Percentiles rank a stretch among this genome's conserved stretches.
Conservation (phyloP, 2,329 filamentous ascomycete species). For the Fusarium siculi region DNA sequence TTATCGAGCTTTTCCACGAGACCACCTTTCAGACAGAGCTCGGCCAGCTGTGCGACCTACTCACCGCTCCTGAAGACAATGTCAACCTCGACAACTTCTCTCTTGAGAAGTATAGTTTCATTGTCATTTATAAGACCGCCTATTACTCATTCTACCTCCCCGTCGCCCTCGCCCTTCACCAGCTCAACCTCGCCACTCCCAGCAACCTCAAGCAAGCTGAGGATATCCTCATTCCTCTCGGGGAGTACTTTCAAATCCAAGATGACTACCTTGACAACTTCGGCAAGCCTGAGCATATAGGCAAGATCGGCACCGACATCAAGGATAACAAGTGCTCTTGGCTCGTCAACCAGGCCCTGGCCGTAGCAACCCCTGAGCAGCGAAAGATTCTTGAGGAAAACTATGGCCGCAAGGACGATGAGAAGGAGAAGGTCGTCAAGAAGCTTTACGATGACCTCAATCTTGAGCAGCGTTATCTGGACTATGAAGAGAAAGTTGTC, state of each 20-base stretch:
- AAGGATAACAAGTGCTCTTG: conserved; percentile 99
- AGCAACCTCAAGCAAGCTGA: conserved; percentile 90
- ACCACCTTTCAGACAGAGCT: conserved; percentile 93
- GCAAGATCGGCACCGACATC: conserved; percentile 99
- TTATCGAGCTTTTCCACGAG: conserved; percentile 97
- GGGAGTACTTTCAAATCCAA: conserved; percentile 99
- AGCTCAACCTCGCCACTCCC: conserved; percentile 84
- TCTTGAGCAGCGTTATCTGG: conserved; percentile 83
- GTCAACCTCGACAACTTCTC: conserved; percentile 96
- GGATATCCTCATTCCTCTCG: conserved; percentile 94
- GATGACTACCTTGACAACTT: conserved; percentile 99
- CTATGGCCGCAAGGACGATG: conserved; percentile 91
- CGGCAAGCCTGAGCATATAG: conserved; percentile 89
- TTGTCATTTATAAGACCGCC: conserved; percentile 99
- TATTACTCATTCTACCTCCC: conserved; percentile 99
- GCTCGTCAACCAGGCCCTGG: conserved; percentile 94
- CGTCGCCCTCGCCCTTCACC: conserved; percentile 88
- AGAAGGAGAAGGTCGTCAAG: conserved; percentile 87
- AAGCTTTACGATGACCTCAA: conserved; percentile 86
- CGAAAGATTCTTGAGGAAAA: conserved; percentile 87
- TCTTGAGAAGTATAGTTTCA: conserved; percentile 95
- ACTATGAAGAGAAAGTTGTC: conserved; percentile 90
- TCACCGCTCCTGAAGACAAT: conserved; percentile 93
- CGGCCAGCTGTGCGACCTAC: conserved; percentile 91
- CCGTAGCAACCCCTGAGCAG: conserved; percentile 84